These are phyloP conservation scores for Naematelia encephala DNA, from an alignment of 768 basidiomycete species.

Conservation along the genomic window DNA sequence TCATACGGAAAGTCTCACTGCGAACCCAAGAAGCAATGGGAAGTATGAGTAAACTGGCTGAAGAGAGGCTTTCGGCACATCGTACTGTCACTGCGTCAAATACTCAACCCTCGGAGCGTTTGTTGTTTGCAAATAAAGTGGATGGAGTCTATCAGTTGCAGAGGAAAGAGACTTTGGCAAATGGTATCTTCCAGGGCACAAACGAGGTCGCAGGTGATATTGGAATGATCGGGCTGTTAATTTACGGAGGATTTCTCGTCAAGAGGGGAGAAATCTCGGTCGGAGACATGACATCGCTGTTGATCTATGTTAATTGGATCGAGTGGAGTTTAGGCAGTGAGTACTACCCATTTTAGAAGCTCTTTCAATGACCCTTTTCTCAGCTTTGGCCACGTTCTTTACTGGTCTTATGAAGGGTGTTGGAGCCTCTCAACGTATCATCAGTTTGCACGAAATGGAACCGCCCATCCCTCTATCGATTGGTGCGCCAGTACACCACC, in stretches of 20 bases:
- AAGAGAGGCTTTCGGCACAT: constrained; percentile 65
- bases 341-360: constrained; percentile 3
- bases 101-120: constrained; percentile 69
- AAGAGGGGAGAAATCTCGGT: constrained; percentile 80
- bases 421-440: constrained; percentile 84
- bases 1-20: constrained; percentile 83
- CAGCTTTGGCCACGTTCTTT: constrained; percentile 47
- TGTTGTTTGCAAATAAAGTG: constrained; percentile 64
- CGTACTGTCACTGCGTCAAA: constrained; percentile 70
- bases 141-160: constrained; percentile 67
- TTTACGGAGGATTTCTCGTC: constrained; percentile 86
- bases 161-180: constrained; percentile 79
- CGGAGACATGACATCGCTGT: constrained; percentile 55
- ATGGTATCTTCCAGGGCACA: constrained; percentile 80
- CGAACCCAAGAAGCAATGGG: constrained; percentile 89
- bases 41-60: constrained; percentile 88
- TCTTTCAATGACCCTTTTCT: constrained; percentile 4
- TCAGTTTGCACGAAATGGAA: constrained; percentile 70
- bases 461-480: constrained; percentile 40
- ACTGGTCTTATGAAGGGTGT: constrained; percentile 94
- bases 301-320: constrained; percentile 48
- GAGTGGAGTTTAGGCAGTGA: constrained; percentile 42
- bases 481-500: constrained; percentile 25
- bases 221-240: constrained; percentile 43
- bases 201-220: constrained; percentile 48